Percentiles rank a stretch among this genome's conserved stretches.
Evolutionary conservation across 345 rosid species (phyloP).

Genomic region (Hibiscus trionum): DNA sequence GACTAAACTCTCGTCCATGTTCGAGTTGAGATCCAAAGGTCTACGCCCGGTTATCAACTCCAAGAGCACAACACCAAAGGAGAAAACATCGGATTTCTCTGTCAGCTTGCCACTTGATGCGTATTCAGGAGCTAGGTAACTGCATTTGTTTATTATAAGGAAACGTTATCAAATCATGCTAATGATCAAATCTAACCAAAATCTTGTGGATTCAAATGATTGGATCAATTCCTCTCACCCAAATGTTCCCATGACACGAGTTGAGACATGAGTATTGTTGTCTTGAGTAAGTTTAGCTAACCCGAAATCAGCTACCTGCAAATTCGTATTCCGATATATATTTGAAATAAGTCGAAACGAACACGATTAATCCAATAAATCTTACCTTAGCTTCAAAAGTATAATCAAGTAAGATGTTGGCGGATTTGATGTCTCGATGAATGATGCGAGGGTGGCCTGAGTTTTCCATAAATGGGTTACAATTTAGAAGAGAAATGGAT

Average conservation of each 20-base stretch:
- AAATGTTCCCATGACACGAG: constrained; percentile 96
- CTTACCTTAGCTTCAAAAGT: constrained; percentile 67
- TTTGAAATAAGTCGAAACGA: neutral
- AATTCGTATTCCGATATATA: neutral
- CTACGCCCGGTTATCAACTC: constrained; percentile 76
- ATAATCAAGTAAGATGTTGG: constrained; percentile 79
- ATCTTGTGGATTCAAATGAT: neutral
- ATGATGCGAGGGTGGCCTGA: constrained; percentile 90
- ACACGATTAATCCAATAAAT: too few species aligned
- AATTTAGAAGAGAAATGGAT: neutral
- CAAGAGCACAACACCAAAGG: constrained; percentile 76
- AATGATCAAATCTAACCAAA: neutral
- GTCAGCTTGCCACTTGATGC: constrained; percentile 87
- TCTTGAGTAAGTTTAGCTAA: constrained; percentile 79
- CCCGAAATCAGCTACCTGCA: constrained; percentile 94
- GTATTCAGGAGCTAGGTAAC: constrained; percentile 94
- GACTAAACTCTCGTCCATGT: constrained; percentile 81
- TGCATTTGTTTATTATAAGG: constrained; percentile 11
- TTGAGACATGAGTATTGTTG: constrained; percentile 80
- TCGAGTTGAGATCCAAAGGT: constrained; percentile 45
- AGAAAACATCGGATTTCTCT: constrained; percentile 89
- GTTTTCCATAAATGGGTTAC: neutral
- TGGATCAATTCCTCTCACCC: constrained; percentile 41
- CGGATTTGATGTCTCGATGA: constrained; percentile 88
- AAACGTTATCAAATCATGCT: neutral